Evolutionary conservation across 75 land plant genomes (phyloP).

Genomic region (Sequoiadendron giganteum): DNA sequence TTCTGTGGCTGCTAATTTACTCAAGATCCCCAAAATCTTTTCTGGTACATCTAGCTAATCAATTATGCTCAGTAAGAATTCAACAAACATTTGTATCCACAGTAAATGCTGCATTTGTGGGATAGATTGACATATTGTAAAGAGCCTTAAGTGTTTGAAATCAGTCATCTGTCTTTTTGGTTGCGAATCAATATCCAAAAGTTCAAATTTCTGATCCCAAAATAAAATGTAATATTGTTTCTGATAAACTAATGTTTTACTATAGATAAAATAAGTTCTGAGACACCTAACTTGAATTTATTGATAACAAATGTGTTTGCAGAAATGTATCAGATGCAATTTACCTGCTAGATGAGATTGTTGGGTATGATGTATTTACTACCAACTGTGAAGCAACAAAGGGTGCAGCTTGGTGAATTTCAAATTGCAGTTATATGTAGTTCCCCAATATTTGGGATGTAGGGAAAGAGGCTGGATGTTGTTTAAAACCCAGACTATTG

Average conservation of each 20-base stretch:
- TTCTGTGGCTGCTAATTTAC: conserved; percentile 54
- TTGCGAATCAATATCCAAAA: too few relatives aligned
- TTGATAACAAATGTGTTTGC: conserved; percentile 48
- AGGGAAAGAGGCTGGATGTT: conserved; percentile 54
- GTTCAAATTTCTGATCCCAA: too few relatives aligned
- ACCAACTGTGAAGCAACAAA: conserved; percentile 36
- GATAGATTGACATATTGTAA: conserved; percentile 72
- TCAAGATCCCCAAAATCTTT: conserved; percentile 46
- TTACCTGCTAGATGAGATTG: conserved; percentile 58
- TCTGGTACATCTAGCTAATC: conserved; percentile 43
- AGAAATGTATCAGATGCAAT: conserved; percentile 67
- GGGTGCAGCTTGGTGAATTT: conserved; percentile 38
- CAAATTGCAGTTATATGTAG: conserved; percentile 45
- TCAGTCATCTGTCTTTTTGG: too few relatives aligned
- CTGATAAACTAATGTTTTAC: neutral
- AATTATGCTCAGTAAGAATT: conserved; percentile 28
- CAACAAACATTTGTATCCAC: conserved; percentile 42
- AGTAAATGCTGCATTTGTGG: conserved; percentile 34
- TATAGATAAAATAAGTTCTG: too few relatives aligned
- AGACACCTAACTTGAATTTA: neutral
- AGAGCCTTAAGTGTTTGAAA: conserved; percentile 50
- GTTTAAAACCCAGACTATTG: conserved; percentile 18
- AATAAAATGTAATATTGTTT: too few relatives aligned
- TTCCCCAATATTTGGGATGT: conserved; percentile 47
- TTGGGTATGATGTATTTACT: conserved; percentile 41